Percentiles rank a stretch among this genome's conserved stretches.
Evolutionary conservation across 306 rosid genomes (phyloP).

Genomic region (Begonia fuchsioides): DNA sequence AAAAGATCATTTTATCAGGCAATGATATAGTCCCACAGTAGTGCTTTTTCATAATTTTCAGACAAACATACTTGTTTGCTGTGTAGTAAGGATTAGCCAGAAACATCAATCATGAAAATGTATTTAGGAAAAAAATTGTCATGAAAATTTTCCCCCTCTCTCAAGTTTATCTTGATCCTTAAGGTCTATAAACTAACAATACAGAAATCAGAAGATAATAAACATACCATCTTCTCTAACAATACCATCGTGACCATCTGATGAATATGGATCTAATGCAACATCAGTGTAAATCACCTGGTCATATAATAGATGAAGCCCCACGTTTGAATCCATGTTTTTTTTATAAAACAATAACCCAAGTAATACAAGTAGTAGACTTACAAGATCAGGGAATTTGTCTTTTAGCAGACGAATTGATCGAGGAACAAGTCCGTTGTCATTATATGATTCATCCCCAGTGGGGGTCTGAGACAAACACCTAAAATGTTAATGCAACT

Average conservation of each 20-base stretch:
- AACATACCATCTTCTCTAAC: conserved; percentile 89
- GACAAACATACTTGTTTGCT: no score
- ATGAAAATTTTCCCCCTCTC: no score
- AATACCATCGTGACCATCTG: conserved; percentile 95
- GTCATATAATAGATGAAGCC: conserved; percentile 4
- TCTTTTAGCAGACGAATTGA: conserved; percentile 82
- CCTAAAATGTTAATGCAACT: conserved; percentile 11
- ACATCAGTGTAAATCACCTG: conserved; percentile 91
- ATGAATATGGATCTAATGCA: conserved; percentile 93
- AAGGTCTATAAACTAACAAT: background rate
- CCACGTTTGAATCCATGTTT: conserved; percentile 3
- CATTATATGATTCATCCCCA: conserved; percentile 88
- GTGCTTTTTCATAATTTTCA: no score
- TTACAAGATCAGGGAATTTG: conserved; percentile 88
- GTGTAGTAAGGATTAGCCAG: no score
- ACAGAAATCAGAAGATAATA: conserved; percentile 3
- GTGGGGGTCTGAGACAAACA: conserved; percentile 44
- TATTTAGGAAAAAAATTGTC: no score
- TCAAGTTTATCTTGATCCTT: no score
- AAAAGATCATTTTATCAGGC: no score
- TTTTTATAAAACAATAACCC: conserved; percentile 9
- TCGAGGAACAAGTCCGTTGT: conserved; percentile 80
- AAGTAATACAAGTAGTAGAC: conserved; percentile 12
- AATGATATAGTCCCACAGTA: no score
- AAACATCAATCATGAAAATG: no score